Percentiles rank a stretch among this genome's conserved stretches.
phyloP scores from a whole-genome alignment of 495 filamentous ascomycete genomes.

The Entonaema liquescens region DNA sequence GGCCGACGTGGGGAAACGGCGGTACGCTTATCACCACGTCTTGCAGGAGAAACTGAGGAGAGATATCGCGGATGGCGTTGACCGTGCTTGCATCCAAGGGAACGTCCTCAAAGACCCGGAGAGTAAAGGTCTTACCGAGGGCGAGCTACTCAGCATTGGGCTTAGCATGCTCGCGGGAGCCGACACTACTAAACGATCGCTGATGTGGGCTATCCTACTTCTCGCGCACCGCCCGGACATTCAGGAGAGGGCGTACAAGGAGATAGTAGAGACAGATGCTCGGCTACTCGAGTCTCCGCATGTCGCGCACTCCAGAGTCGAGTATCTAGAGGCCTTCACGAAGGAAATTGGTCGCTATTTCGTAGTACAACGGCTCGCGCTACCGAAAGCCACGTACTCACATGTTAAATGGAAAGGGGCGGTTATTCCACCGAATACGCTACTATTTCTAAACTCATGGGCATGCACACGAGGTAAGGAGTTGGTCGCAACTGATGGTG shows the following conservation, averaged over 20 bases:
- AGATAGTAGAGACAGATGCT: slow-evolving; percentile 71
- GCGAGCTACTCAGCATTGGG: slow-evolving; percentile 76
- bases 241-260: slow-evolving; percentile 69
- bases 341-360: slow-evolving; percentile 77
- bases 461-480: slow-evolving; percentile 19
- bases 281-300: slow-evolving; percentile 71
- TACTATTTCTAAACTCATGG: slow-evolving; percentile 66
- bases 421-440: slow-evolving; percentile 69
- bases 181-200: slow-evolving; percentile 34
- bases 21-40: slow-evolving; percentile 65
- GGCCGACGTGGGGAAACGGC: slow-evolving; percentile 64
- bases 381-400: slow-evolving; percentile 71
- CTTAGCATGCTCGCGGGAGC: slow-evolving; percentile 69
- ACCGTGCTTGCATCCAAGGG: slow-evolving; percentile 75
- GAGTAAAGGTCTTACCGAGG: slow-evolving; percentile 59
- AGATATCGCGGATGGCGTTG: slow-evolving; percentile 66
- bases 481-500: neutral
- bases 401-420: slow-evolving; percentile 68
- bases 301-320: slow-evolving; percentile 73
- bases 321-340: slow-evolving; percentile 73
- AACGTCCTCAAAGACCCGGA: slow-evolving; percentile 75
- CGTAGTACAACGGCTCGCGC: slow-evolving; percentile 77
- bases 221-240: slow-evolving; percentile 72
- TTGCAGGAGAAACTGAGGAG: slow-evolving; percentile 69
- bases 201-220: slow-evolving; percentile 73